Evolutionary conservation across 2,329 filamentous ascomycete species (phyloP).

Genomic region (Trichoderma atroviride): DNA sequence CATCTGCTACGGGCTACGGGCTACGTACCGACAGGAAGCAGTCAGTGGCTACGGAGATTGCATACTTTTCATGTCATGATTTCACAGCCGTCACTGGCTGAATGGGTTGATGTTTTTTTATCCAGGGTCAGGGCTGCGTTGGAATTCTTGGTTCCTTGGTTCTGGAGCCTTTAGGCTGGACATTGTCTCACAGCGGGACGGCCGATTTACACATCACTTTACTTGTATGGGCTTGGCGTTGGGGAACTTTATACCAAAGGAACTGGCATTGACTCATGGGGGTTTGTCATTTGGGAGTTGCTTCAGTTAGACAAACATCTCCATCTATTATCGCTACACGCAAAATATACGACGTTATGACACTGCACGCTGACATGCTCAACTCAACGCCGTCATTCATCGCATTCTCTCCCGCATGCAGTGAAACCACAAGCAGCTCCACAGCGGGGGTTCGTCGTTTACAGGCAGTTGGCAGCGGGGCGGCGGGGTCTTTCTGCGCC

Average conservation of each 20-base stretch:
- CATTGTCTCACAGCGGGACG: not conserved
- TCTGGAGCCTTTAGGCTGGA: not conserved
- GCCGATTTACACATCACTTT: not conserved
- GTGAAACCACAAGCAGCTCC: not conserved
- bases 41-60: not conserved
- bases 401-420: not conserved
- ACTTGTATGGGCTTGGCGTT: not conserved
- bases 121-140: not conserved
- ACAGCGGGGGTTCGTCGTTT: conserved; percentile 23
- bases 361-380: not conserved
- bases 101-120: not conserved
- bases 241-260: not conserved
- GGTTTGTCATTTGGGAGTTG: not conserved
- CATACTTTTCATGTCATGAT: not conserved
- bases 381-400: not conserved
- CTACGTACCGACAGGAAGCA: not conserved
- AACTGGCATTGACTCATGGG: not conserved
- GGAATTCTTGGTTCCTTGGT: not conserved
- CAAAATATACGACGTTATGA: not conserved
- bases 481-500: conserved; percentile 22
- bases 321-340: not conserved
- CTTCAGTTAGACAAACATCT: not conserved
- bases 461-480: conserved; percentile 6
- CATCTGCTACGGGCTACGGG: no score
- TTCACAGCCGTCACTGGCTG: not conserved